Conservation (phyloP, 2,329 filamentous ascomycete species). For the Trichoderma semiorbis region DNA sequence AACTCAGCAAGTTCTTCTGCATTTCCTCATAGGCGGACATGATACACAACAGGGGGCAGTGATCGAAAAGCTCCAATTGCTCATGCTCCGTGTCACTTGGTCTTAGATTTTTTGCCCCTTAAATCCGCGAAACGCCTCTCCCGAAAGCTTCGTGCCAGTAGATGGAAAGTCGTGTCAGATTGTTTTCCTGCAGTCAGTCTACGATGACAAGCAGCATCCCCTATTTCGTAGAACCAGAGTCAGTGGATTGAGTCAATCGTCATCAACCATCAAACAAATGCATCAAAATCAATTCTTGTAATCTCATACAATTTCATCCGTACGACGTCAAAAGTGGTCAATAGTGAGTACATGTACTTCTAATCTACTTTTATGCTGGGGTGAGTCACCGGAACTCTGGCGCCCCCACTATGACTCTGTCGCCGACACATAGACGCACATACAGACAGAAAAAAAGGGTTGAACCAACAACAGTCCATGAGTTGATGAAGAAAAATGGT, state of each 20-base stretch:
- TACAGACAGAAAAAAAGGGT: background rate
- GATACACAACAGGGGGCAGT: background rate
- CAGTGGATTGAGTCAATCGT: background rate
- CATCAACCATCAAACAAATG: background rate
- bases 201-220: background rate
- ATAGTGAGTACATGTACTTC: background rate
- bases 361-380: background rate
- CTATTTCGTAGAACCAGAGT: background rate
- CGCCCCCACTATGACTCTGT: constrained; percentile 1
- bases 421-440: background rate
- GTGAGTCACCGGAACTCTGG: constrained; percentile 2
- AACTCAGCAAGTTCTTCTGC: background rate
- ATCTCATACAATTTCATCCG: too few relatives aligned
- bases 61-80: background rate
- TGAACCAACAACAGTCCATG: background rate
- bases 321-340: background rate
- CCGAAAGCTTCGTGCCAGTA: background rate
- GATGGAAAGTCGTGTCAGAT: background rate
- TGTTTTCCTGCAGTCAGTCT: background rate
- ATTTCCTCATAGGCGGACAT: background rate
- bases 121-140: background rate
- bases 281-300: too few relatives aligned
- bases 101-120: background rate
- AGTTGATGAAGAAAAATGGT: background rate
- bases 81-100: background rate